Percentiles rank a stretch among this genome's conserved stretches.
Conservation (phyloP, 805 yeast species). For the Debaryomyces tyrocola region DNA sequence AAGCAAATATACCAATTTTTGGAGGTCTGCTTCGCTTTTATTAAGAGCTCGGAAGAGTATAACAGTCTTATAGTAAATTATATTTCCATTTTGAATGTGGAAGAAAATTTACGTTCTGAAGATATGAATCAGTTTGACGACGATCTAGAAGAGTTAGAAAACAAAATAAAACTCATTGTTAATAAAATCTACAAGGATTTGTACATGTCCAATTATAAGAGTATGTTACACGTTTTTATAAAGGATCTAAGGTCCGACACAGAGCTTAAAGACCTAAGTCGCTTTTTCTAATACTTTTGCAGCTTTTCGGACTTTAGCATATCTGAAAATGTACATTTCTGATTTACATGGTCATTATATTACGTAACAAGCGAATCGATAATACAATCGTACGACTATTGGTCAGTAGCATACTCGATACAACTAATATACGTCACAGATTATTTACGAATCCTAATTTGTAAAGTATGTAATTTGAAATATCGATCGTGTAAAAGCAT, state of each 20-base stretch:
- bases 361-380: too few relatives aligned
- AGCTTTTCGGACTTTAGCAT: background rate
- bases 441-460: too few relatives aligned
- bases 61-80: slow-evolving; percentile 27
- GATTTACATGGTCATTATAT: too few relatives aligned
- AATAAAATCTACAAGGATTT: slow-evolving; percentile 37
- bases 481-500: too few relatives aligned
- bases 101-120: slow-evolving; percentile 4
- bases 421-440: too few relatives aligned
- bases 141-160: slow-evolving; percentile 27
- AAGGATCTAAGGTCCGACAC: slow-evolving; percentile 56
- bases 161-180: slow-evolving; percentile 35
- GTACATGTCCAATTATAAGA: slow-evolving; percentile 45
- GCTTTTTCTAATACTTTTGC: slow-evolving; percentile 2
- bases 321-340: too few relatives aligned
- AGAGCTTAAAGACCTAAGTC: slow-evolving; percentile 44
- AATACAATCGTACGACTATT: too few relatives aligned
- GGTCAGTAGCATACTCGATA: too few relatives aligned
- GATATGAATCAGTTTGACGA: slow-evolving; percentile 21
- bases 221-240: slow-evolving; percentile 40
- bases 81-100: slow-evolving; percentile 25
- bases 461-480: too few relatives aligned
- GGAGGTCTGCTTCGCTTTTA: slow-evolving; percentile 31
- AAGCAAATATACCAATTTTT: slow-evolving; percentile 32
- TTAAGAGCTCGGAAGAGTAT: slow-evolving; percentile 36